phyloP scores from a whole-genome alignment of 2,329 filamentous ascomycete species.

The Penicillium palitans region DNA sequence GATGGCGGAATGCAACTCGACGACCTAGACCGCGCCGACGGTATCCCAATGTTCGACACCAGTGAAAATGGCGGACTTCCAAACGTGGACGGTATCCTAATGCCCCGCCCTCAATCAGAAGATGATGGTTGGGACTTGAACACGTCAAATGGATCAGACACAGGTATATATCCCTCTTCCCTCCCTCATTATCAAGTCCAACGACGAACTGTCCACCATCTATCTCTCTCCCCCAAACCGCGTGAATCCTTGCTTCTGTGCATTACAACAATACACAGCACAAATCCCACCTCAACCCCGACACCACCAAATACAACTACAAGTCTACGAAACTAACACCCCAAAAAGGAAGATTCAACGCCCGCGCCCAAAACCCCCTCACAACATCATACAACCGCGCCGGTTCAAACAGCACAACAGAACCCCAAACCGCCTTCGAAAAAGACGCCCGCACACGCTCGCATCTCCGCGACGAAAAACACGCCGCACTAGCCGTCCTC shows the following conservation, averaged over 20 bases:
- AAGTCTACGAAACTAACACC: not conserved
- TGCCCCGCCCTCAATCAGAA: not conserved
- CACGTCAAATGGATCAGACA: not conserved
- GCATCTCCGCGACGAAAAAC: conserved; percentile 36
- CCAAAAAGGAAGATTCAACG: not conserved
- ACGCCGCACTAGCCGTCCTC: conserved; percentile 41
- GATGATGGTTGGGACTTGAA: not conserved
- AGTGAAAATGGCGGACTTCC: not conserved
- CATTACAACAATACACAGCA: not conserved
- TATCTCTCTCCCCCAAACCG: not conserved
- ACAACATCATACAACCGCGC: not conserved
- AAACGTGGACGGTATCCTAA: not conserved
- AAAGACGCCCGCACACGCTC: conserved; percentile 15
- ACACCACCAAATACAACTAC: not conserved
- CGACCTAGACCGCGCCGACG: conserved; percentile 3
- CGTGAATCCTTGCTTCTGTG: not conserved
- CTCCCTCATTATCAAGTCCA: not conserved
- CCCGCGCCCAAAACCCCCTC: conserved; percentile 1
- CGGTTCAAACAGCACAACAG: not conserved
- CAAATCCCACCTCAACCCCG: not conserved
- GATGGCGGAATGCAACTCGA: conserved; percentile 32
- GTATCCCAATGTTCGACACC: not conserved
- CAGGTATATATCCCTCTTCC: not conserved
- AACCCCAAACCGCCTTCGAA: conserved; percentile 1
- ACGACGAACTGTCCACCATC: too few species aligned